Evolutionary conservation across 352 stramenopile species (phyloP).

Genomic region (Globisporangium viniferum): DNA sequence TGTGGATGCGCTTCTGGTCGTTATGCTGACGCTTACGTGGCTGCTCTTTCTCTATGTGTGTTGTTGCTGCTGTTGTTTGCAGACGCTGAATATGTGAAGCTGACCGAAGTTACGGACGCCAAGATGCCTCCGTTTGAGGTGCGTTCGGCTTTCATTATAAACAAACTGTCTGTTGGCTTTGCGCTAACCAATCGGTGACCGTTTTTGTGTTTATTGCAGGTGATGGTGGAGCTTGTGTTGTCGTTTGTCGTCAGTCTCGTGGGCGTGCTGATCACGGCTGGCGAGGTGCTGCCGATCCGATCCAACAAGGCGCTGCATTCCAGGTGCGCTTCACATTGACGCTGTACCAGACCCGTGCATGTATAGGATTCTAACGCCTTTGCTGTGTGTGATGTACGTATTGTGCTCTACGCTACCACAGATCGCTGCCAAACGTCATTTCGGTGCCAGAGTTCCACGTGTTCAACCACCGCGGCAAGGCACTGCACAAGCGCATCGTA

Average conservation of each 20-base stretch:
- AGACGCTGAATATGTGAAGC: slow-evolving; percentile 78
- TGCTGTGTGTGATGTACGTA: not conserved
- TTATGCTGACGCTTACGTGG: not conserved
- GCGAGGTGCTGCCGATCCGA: slow-evolving; percentile 71
- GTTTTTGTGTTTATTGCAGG: slow-evolving; percentile 25
- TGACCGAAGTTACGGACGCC: slow-evolving; percentile 69
- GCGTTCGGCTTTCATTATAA: not conserved
- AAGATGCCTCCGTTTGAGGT: slow-evolving; percentile 66
- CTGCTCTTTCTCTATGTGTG: not conserved
- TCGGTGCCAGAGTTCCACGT: slow-evolving; percentile 76
- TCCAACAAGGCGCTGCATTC: slow-evolving; percentile 65
- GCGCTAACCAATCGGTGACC: no score
- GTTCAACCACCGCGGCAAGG: slow-evolving; percentile 79
- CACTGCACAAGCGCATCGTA: slow-evolving; percentile 63
- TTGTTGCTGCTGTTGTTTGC: not conserved
- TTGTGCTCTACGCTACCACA: slow-evolving; percentile 15
- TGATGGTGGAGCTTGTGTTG: slow-evolving; percentile 65
- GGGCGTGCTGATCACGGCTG: slow-evolving; percentile 64
- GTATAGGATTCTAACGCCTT: not conserved
- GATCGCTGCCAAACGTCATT: slow-evolving; percentile 61
- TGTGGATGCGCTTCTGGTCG: not conserved
- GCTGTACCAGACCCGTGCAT: no score
- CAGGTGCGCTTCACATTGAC: slow-evolving; percentile 27
- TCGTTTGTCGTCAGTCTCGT: slow-evolving; percentile 67
- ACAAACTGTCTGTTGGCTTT: not conserved